Conservation (phyloP, 2,329 filamentous ascomycete species). For the Penicillium expansum region DNA sequence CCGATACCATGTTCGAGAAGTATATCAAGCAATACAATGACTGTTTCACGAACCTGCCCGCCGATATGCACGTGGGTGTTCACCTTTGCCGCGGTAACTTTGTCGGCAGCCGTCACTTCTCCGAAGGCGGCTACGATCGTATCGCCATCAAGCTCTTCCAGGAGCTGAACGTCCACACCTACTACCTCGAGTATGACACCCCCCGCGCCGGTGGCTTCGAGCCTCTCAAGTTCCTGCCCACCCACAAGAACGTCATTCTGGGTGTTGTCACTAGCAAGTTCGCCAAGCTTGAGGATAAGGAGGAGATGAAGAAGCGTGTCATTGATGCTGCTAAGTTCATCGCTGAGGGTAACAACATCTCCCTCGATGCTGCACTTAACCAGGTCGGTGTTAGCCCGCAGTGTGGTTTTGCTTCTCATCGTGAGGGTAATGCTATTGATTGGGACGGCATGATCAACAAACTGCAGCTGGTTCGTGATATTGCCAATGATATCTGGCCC, state of each 20-base stretch:
- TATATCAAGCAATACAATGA: slow-evolving; percentile 78
- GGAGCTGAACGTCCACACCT: slow-evolving; percentile 62
- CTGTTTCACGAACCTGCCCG: slow-evolving; percentile 60
- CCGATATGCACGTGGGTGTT: slow-evolving; percentile 72
- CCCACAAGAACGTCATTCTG: slow-evolving; percentile 61
- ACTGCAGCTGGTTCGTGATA: slow-evolving; percentile 65
- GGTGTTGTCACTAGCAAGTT: slow-evolving; percentile 65
- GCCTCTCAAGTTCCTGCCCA: slow-evolving; percentile 60
- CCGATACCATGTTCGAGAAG: slow-evolving; percentile 69
- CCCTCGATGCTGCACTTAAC: slow-evolving; percentile 64
- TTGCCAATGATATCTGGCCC: slow-evolving; percentile 72
- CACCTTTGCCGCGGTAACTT: slow-evolving; percentile 70
- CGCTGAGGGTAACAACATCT: slow-evolving; percentile 64
- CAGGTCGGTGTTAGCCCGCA: slow-evolving; percentile 68
- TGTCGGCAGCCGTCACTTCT: slow-evolving; percentile 64
- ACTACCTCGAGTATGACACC: slow-evolving; percentile 69
- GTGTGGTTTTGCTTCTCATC: slow-evolving; percentile 72
- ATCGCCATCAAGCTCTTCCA: slow-evolving; percentile 66
- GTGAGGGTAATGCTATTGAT: slow-evolving; percentile 67
- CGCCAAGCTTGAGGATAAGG: slow-evolving; percentile 60
- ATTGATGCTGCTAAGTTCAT: slow-evolving; percentile 64
- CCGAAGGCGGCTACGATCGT: slow-evolving; percentile 64
- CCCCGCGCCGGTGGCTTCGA: slow-evolving; percentile 64
- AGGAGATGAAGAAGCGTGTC: slow-evolving; percentile 60
- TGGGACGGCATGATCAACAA: slow-evolving; percentile 72